Evolutionary conservation across 139 green algal species (phyloP), one percentile per base, ranked within the genome.

Genomic region (Picochlorum sp.): DNA sequence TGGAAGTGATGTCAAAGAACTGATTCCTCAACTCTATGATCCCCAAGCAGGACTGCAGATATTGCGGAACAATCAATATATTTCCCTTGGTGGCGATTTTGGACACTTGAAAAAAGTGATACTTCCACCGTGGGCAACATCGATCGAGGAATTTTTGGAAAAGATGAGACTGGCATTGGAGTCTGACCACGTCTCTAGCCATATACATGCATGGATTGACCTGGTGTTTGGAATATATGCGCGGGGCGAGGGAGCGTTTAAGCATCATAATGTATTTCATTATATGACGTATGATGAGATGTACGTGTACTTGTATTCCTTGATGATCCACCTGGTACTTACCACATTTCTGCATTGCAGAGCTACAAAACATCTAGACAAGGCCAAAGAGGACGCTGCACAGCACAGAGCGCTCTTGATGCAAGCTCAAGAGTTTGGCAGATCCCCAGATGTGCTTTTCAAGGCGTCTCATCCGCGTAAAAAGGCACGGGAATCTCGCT

Each of bases 361-460:
- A 24, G 68, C 72, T 45, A 38, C 64, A 49, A 10, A 38, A 20
- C 63, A 71, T 9, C 49, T 83, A 20, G 62, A 78, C 2, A 9
- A n/a, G 21, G 77, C 73, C 59, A 13, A 47, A 7, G 69, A 75
- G 21, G 47, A 59, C 1, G 41, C 15, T 15, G 64, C 69, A 66
- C 67, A 69, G 11, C 16, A 54, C 7, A 51, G 68, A n/a, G 75
- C 72, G 8, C 49, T 77, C 64, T 50, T 63, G 31, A 62, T 76
- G 57, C 83, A 90, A 77, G 87, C 88, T 54, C 79, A 74, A 23
- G 85, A 91, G 68, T 91, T 87, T 76, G 85, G 85, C 23, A 76
- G 77, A 45, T 85, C 76, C 21, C 85, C 85, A 0, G 65, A 52
- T 41, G 63, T 72, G 57, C 58, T 77, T 1, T 77, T 77, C 23